These are phyloP conservation scores for Alternaria atra DNA, from an alignment of 2,329 filamentous ascomycete genomes.

Conservation along the genomic window DNA sequence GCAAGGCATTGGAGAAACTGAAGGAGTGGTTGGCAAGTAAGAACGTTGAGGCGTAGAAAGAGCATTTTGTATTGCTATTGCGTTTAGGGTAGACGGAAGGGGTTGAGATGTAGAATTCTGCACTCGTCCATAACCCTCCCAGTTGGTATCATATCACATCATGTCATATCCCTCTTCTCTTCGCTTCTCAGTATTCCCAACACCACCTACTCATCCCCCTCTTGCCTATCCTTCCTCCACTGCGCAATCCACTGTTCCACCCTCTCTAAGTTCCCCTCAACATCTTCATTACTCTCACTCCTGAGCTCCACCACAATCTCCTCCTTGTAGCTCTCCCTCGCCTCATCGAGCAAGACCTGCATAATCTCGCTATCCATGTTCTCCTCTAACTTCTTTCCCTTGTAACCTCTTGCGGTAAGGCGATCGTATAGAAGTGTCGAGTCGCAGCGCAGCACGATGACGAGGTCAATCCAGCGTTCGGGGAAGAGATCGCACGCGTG, in stretches of 20 bases:
- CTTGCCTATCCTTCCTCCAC: slow-evolving; percentile 76
- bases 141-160: slow-evolving; percentile 8
- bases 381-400: slow-evolving; percentile 88
- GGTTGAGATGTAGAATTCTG: not conserved
- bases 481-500: slow-evolving; percentile 97
- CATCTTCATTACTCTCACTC: slow-evolving; percentile 85
- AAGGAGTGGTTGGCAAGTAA: slow-evolving; percentile 76
- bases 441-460: slow-evolving; percentile 87
- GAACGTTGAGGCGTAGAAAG: slow-evolving; percentile 33
- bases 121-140: not conserved
- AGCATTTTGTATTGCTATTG: not conserved
- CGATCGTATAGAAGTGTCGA: slow-evolving; percentile 86
- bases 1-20: slow-evolving; percentile 85
- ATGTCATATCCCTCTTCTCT: not conserved
- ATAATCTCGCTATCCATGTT: slow-evolving; percentile 98
- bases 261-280: slow-evolving; percentile 87
- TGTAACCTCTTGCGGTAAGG: slow-evolving; percentile 78
- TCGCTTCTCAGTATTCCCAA: not conserved
- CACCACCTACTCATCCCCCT: slow-evolving; percentile 26
- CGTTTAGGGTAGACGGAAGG: not conserved
- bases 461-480: slow-evolving; percentile 90
- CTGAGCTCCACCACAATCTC: slow-evolving; percentile 88
- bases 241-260: slow-evolving; percentile 82
- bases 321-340: slow-evolving; percentile 83
- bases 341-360: slow-evolving; percentile 91